Evolutionary conservation across 2,329 filamentous ascomycete genomes (phyloP).

Genomic region (Didymellaceae sp.): DNA sequence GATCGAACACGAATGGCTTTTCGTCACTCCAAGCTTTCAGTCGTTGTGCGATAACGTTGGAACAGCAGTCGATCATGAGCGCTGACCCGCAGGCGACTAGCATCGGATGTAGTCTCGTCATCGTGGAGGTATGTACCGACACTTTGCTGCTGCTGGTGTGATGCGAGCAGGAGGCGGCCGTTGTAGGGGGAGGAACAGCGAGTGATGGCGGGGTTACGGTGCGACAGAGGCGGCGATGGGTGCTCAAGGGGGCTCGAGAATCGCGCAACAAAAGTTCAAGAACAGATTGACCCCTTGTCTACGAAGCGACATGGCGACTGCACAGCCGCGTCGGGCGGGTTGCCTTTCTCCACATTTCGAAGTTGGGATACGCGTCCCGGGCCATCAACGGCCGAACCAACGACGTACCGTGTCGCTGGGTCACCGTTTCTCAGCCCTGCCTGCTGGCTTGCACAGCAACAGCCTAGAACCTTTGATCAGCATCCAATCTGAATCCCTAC

Average conservation of each 20-base stretch:
- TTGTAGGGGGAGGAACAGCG: background rate
- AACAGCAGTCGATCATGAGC: conserved; percentile 45
- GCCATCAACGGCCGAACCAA: conserved; percentile 6
- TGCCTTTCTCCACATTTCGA: conserved; percentile 14
- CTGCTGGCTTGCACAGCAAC: too few relatives aligned
- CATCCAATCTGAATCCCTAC: too few relatives aligned
- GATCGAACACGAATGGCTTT: conserved; percentile 47
- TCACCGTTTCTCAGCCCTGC: too few relatives aligned
- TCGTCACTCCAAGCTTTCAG: conserved; percentile 45
- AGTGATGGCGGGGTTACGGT: background rate
- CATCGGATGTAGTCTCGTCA: conserved; percentile 42
- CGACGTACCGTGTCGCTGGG: background rate
- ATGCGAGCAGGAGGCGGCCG: too few relatives aligned
- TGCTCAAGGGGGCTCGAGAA: conserved; percentile 3
- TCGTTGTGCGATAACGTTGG: conserved; percentile 47
- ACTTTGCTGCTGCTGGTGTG: too few relatives aligned
- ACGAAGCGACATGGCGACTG: conserved; percentile 13
- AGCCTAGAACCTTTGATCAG: too few relatives aligned
- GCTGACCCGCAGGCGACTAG: conserved; percentile 44
- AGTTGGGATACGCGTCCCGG: conserved; percentile 15
- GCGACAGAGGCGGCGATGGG: background rate
- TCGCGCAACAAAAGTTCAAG: background rate
- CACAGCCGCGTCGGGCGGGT: conserved; percentile 4
- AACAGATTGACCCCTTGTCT: background rate
- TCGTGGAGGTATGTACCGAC: background rate